Base-by-base conservation (phyloP, 148 eudicot genomes). In the Rhododendron williamsianum region DNA sequence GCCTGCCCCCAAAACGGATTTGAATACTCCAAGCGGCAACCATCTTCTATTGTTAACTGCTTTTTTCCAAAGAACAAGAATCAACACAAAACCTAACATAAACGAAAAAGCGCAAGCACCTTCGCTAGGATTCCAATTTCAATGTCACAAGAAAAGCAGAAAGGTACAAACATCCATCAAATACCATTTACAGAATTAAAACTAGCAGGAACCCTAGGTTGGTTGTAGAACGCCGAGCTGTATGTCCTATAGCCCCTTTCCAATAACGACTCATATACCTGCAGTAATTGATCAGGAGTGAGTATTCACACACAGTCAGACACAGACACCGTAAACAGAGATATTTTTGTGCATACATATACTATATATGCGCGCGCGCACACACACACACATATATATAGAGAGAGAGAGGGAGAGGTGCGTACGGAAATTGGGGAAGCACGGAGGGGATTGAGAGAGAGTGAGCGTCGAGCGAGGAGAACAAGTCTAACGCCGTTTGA, bases 141-240 rank as follows among this genome's bases (percentile, higher is more conserved):
- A 83, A 97, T 93, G 85, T 92, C 90, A 89, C 95, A 98, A 86
- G 95, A 89, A 6, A 85, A 87, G 80, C 99, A 89, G 13, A 83
- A 52, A 6, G 88, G 11, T 52, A 33, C 92, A 91, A 4, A 88
- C 85, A 33, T 89, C 92, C 25, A 85, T 54, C 60, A 54, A 56
- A 21, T 90, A 93, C 96, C 94, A 84, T 89, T 87, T 56, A 77
- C 84, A 25, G 72, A 48, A 87, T 35, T 58, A 43, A 85, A 63
- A 81, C 80, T 80, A 12, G 81, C 60, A 86, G 86, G 51, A 79
- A 82, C 67, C 63, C 91, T 83, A 15, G 83, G 73, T n/a, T 89
- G 87, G 84, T 85, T 87, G 72, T 60, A 85, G 4, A 86, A 80
- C 19, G 9, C 88, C 86, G 93, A 83, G 35, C 90, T 86, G 86